phyloP scores from a whole-genome alignment of 169 alveolate species.

The Cryptosporidium meleagridis region DNA sequence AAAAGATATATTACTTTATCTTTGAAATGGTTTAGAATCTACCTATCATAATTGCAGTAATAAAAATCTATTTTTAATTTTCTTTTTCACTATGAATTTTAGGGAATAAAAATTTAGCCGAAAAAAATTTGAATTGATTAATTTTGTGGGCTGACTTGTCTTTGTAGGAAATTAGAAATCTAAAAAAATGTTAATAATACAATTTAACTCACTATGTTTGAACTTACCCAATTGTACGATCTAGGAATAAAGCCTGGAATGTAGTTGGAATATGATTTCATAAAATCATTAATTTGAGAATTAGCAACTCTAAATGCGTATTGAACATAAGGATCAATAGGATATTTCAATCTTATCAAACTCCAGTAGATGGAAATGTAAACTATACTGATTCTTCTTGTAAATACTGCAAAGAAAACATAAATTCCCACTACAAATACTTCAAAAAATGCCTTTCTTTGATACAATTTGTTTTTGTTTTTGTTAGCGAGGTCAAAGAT shows the following conservation, averaged over 20 bases:
- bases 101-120: background rate
- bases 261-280: constrained; percentile 18
- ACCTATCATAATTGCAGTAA: background rate
- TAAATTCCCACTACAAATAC: constrained; percentile 53
- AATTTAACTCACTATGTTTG: background rate
- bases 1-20: background rate
- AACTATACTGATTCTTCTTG: constrained; percentile 52
- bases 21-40: background rate
- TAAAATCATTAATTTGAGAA: background rate
- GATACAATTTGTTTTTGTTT: constrained; percentile 16
- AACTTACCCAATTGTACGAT: constrained; percentile 60
- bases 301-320: constrained; percentile 38
- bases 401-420: constrained; percentile 2
- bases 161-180: background rate
- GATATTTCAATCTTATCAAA: constrained; percentile 41
- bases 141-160: background rate
- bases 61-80: background rate
- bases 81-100: background rate
- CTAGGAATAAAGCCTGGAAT: constrained; percentile 51
- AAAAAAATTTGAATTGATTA: background rate
- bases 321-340: constrained; percentile 60
- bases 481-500: constrained; percentile 8
- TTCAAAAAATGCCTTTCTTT: constrained; percentile 62
- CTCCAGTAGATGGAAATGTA: constrained; percentile 50
- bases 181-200: background rate